phyloP scores from a whole-genome alignment of 306 rosid species.

The Elaeagnus macrophylla region DNA sequence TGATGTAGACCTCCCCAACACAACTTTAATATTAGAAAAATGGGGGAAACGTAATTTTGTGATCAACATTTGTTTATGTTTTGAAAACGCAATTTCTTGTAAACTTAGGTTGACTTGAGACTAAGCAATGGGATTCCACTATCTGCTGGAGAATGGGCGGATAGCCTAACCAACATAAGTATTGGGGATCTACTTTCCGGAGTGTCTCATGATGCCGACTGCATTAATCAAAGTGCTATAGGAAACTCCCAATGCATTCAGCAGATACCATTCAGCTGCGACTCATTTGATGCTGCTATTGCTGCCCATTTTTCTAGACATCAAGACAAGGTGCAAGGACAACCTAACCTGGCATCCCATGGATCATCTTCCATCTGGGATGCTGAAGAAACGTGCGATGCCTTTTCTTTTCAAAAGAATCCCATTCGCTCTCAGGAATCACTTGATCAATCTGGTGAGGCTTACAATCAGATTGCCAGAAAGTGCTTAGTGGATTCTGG shows the following conservation, averaged over 20 bases:
- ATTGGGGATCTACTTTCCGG: constrained; percentile 76
- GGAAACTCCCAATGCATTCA: constrained; percentile 49
- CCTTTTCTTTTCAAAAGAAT: constrained; percentile 64
- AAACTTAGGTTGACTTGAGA: constrained; percentile 49
- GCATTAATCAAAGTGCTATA: constrained; percentile 33
- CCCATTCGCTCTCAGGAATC: constrained; percentile 22
- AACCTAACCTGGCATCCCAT: constrained; percentile 45
- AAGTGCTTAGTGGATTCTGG: constrained; percentile 28
- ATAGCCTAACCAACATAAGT: constrained; percentile 89
- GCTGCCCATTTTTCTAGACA: constrained; percentile 89
- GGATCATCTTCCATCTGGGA: constrained; percentile 88
- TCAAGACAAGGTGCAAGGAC: constrained; percentile 49
- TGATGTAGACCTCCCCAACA: too few relatives aligned
- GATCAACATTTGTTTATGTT: background rate
- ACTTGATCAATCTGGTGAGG: constrained; percentile 33
- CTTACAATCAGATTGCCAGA: constrained; percentile 33
- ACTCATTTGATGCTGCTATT: constrained; percentile 97
- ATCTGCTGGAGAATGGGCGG: constrained; percentile 95
- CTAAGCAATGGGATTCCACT: constrained; percentile 45
- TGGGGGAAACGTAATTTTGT: too few relatives aligned
- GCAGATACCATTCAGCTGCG: constrained; percentile 80
- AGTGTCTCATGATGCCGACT: constrained; percentile 46
- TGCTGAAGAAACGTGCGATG: constrained; percentile 95
- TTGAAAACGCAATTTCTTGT: constrained; percentile 3
- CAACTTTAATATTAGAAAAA: too few relatives aligned